These are phyloP conservation scores for Entonaema liquescens DNA, from an alignment of 495 filamentous ascomycete species.

Conservation along the genomic window DNA sequence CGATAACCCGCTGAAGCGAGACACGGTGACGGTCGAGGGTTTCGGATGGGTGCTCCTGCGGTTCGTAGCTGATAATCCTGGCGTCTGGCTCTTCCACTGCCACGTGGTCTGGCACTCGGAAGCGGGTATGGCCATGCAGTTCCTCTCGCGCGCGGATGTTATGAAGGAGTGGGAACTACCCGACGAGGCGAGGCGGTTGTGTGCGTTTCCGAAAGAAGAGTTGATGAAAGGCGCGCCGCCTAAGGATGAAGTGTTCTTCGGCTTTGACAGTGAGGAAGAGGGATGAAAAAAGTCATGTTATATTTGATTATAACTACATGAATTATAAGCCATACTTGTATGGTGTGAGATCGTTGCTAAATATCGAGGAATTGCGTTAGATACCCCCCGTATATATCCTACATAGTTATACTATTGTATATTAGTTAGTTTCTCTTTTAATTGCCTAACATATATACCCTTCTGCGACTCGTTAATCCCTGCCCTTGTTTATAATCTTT, in stretches of 20 bases:
- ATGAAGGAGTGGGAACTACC: conserved; percentile 56
- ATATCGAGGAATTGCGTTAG: too few relatives aligned
- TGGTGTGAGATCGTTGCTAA: too few relatives aligned
- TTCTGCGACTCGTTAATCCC: too few relatives aligned
- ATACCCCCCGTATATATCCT: too few relatives aligned
- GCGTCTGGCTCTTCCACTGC: conserved; percentile 64
- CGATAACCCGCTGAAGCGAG: conserved; percentile 45
- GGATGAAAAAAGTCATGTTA: background rate
- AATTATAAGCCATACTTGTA: too few relatives aligned
- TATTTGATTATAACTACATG: background rate
- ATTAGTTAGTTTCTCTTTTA: too few relatives aligned
- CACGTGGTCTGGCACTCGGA: conserved; percentile 68
- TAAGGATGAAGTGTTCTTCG: conserved; percentile 53
- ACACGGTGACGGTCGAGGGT: conserved; percentile 53
- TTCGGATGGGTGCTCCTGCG: conserved; percentile 56
- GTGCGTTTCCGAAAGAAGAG: conserved; percentile 46
- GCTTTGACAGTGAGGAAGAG: conserved; percentile 18
- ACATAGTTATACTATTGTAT: too few relatives aligned
- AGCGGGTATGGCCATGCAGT: conserved; percentile 68
- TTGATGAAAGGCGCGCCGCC: conserved; percentile 57
- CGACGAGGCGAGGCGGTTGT: conserved; percentile 53
- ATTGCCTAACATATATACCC: too few relatives aligned
- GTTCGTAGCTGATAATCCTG: conserved; percentile 59
- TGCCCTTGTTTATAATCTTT: too few relatives aligned
- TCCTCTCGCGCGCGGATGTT: conserved; percentile 57